These are phyloP conservation scores for Coniophora puteana DNA, from an alignment of 1,284 basidiomycete genomes.

Conservation along the genomic window DNA sequence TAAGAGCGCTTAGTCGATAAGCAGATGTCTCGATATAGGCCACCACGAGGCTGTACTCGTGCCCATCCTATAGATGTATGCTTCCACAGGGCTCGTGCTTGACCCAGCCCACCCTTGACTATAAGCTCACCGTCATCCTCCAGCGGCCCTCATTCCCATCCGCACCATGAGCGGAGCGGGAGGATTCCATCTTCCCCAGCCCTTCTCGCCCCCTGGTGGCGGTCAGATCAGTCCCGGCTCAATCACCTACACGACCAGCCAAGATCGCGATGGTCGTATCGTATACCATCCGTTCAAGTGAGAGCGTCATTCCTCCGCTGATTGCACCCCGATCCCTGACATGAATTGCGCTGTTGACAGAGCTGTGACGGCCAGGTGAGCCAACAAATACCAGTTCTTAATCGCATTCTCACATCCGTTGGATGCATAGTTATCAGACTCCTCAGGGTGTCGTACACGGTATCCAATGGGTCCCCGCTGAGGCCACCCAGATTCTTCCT, in stretches of 20 bases:
- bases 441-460: constrained; percentile 61
- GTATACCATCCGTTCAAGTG: constrained; percentile 72
- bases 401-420: constrained; percentile 17
- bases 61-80: neutral
- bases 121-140: constrained; percentile 10
- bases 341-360: constrained; percentile 31
- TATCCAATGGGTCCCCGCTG: constrained; percentile 74
- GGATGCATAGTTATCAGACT: constrained; percentile 59
- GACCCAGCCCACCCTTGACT: constrained; percentile 9
- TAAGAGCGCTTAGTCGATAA: no score
- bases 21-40: constrained; percentile 26
- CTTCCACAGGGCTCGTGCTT: neutral
- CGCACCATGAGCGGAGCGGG: constrained; percentile 18
- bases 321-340: constrained; percentile 12
- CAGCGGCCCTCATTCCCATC: constrained; percentile 8
- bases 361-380: constrained; percentile 65
- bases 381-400: constrained; percentile 9
- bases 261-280: constrained; percentile 52
- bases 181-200: constrained; percentile 18
- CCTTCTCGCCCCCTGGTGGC: constrained; percentile 26
- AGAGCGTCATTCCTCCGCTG: constrained; percentile 18
- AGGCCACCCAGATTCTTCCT: constrained; percentile 58
- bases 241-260: constrained; percentile 65
- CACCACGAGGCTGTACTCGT: constrained; percentile 22
- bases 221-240: constrained; percentile 50